Evolutionary conservation across 2,329 filamentous ascomycete genomes (phyloP), one percentile per base, ranked within the genome.

Genomic region (Pseudogymnoascus sp.): DNA sequence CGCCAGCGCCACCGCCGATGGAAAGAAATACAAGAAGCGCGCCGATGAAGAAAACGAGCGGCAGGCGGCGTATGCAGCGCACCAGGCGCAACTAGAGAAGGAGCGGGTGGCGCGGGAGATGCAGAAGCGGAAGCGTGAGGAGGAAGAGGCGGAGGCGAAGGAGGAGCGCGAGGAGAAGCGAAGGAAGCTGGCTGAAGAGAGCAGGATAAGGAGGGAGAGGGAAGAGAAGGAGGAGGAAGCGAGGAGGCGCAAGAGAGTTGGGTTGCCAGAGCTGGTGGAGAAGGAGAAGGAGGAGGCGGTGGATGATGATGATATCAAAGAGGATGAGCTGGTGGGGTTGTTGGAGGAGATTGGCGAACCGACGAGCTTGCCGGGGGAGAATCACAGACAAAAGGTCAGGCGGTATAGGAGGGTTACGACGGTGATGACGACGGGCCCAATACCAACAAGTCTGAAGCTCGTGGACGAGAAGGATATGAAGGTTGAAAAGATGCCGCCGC

Each of bases 401-500:
- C 83, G 93, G 65, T 93, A 91, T 73, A 83, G 82, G 67, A 84
- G 84, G 65, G 77, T 92, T 17, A 75, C 76, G 5, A 80, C 78
- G n/a, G 78, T 83, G 48, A 74, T 90, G 67, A 87, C 84, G 4
- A 81, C 86, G 61, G 90, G 91, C 0, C 92, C 93, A 0, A 96
- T 97, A 71, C 91, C 92, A 2, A 97, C 93, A 15, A 92, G 85
- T 6, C 77, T 97, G 63, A 81, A 85, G 71, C 84, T 91, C 0
- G 87, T 97, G 1, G 84, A 89, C 6, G 92, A 95, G 76, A 86
- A 86, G 72, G 87, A 96, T 68, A 96, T 97, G 91, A 93, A 92
- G 74, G 85, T 97, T 25, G 79, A 81, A 13, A 80, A 78, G 44
- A 77, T 90, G 8, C 75, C 82, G 1, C 78, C 80, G 68, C 71